Evolutionary conservation across 345 rosid genomes (phyloP), one percentile per base, ranked within the genome.

Genomic region (Barbarea vulgaris): DNA sequence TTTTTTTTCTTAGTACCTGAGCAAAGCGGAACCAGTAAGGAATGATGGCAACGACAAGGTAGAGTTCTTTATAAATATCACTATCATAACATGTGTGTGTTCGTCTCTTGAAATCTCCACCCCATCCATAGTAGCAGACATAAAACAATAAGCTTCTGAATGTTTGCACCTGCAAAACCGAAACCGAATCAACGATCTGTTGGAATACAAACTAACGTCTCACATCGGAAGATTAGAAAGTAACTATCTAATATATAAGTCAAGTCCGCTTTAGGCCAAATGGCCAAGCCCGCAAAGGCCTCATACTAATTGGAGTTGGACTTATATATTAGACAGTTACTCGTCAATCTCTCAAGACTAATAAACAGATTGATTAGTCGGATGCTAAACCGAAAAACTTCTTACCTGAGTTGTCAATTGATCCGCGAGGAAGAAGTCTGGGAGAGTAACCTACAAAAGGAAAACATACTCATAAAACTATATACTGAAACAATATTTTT

Each of bases 371-470:
- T 21, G 41, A 57, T 56, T 57, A 48, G 36, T 42, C n/a, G 1
- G 67, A 57, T 55, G 33, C 13, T 30, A 59, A 48, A 59, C 63
- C 24, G 12, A 18, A 3, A 7, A 64, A 31, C 15, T 55, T 7
- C 1, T 70, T 80, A 88, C 97, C 88, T 91, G 97, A 82, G 89
- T 87, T 7, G 97, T 93, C 18, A 93, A 74, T 34, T 93, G 97
- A 80, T 93, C 94, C n/a, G 89, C 94, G 59, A 92, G 80, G 85
- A 92, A 88, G 82, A 90, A 92, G 77, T 92, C 97, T 21, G 91
- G 88, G 19, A 92, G 86, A n/a, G 83, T 83, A 73, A 92, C 90
- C 97, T 92, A 59, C 65, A 30, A 14, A 64, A 6, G 13, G 19
- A 61, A 33, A 34, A 34, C 14, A 70, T 10, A 34, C 28, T 25